Conservation (phyloP, 116 monocot species). For the Thalassia testudinum region DNA sequence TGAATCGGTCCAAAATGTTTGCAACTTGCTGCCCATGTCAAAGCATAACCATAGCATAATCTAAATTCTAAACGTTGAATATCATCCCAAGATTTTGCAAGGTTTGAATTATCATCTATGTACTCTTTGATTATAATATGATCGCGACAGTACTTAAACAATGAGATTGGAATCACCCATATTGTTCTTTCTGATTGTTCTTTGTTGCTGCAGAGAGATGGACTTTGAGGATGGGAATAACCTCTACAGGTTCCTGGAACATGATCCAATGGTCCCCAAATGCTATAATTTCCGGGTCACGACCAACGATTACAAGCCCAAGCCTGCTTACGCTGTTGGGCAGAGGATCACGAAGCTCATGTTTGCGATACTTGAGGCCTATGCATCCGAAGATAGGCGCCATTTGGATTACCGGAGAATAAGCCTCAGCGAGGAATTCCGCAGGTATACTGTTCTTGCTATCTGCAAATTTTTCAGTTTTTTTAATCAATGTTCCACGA, state of each 20-base stretch:
- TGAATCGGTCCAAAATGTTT: no score
- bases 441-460: slow-evolving; percentile 31
- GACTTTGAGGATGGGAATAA: slow-evolving; percentile 72
- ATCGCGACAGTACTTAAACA: no score
- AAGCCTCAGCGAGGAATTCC: slow-evolving; percentile 77
- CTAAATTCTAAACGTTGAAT: no score
- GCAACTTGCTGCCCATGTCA: no score
- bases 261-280: slow-evolving; percentile 62
- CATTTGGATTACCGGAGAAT: slow-evolving; percentile 61
- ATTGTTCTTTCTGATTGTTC: no score
- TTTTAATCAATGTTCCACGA: no score
- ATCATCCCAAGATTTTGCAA: no score
- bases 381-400: slow-evolving; percentile 59
- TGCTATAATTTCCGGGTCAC: slow-evolving; percentile 70
- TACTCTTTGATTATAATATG: background rate
- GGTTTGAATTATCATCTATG: no score
- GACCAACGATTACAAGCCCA: slow-evolving; percentile 70
- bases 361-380: slow-evolving; percentile 82
- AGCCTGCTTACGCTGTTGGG: slow-evolving; percentile 27
- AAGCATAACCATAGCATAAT: no score
- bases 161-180: no score
- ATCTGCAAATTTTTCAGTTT: background rate
- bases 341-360: slow-evolving; percentile 63
- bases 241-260: slow-evolving; percentile 82
- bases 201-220: slow-evolving; percentile 30